These are phyloP conservation scores for Sequoiadendron giganteum DNA, from an alignment of 75 land plant species.

Conservation along the genomic window DNA sequence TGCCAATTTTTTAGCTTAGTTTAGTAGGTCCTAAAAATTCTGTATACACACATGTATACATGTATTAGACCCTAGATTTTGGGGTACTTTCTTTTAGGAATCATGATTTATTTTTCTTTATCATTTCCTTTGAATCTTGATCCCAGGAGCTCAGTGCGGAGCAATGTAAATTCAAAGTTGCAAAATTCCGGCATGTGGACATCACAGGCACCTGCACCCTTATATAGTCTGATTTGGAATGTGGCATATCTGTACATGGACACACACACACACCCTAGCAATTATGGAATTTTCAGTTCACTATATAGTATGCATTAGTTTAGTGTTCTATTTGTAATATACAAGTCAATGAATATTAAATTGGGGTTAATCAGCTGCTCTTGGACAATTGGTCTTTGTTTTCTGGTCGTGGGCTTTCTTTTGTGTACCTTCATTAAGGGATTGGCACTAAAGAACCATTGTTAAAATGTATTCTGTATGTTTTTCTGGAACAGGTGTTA, in stretches of 20 bases:
- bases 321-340: background rate
- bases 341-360: background rate
- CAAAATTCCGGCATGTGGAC: background rate
- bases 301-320: background rate
- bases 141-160: background rate
- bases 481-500: background rate
- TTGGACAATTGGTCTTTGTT: background rate
- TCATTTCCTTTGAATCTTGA: background rate
- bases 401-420: background rate
- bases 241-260: background rate
- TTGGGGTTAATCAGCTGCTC: background rate
- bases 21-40: too few species aligned
- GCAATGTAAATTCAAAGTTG: background rate
- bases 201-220: background rate
- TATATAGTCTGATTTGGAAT: background rate
- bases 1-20: background rate
- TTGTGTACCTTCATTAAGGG: background rate
- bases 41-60: background rate
- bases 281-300: background rate
- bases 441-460: background rate
- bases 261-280: background rate
- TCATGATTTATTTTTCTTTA: background rate
- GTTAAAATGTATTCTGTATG: background rate
- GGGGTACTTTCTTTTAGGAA: background rate
- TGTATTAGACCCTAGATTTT: background rate